Evolutionary conservation across 371 early-diverging fungal genomes (phyloP).

Genomic region (Actinomucor elegans): DNA sequence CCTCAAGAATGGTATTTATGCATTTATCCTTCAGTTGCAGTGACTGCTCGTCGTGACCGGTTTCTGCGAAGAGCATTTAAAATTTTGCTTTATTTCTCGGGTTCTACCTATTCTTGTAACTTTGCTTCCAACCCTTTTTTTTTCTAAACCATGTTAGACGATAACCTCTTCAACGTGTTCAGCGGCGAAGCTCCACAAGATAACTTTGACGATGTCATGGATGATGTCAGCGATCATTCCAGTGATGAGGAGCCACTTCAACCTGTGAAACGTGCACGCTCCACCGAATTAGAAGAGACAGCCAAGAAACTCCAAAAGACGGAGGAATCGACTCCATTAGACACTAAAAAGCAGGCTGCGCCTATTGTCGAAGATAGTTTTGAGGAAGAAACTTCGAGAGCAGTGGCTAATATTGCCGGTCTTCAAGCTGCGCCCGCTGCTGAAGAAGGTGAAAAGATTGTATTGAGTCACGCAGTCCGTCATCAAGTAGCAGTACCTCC

Average conservation of each 20-base stretch:
- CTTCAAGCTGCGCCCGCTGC: constrained; percentile 54
- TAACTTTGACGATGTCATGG: constrained; percentile 23
- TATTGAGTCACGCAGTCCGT: constrained; percentile 68
- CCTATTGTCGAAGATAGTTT: constrained; percentile 81
- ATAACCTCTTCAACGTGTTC: constrained; percentile 22
- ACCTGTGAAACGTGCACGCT: constrained; percentile 5
- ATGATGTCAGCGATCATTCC: constrained; percentile 1
- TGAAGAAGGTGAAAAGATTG: constrained; percentile 58
- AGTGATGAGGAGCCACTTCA: not conserved
- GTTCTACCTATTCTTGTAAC: no score
- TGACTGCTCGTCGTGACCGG: no score
- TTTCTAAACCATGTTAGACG: constrained; percentile 22
- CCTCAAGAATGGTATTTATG: no score
- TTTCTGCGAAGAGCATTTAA: no score
- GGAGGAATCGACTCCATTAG: constrained; percentile 12
- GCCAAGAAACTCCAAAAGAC: constrained; percentile 17
- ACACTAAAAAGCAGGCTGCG: constrained; percentile 21
- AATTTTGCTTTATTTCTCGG: no score
- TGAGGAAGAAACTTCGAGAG: constrained; percentile 74
- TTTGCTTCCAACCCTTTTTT: no score
- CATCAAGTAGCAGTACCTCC: constrained; percentile 96
- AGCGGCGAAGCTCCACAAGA: constrained; percentile 14
- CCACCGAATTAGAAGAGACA: constrained; percentile 2
- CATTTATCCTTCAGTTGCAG: no score
- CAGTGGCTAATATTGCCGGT: constrained; percentile 69